A percentile compares a stretch with the other conserved stretches of the same genome.
Evolutionary conservation across 2,329 filamentous ascomycete species (phyloP).

Genomic region (Colletotrichum orbiculare): DNA sequence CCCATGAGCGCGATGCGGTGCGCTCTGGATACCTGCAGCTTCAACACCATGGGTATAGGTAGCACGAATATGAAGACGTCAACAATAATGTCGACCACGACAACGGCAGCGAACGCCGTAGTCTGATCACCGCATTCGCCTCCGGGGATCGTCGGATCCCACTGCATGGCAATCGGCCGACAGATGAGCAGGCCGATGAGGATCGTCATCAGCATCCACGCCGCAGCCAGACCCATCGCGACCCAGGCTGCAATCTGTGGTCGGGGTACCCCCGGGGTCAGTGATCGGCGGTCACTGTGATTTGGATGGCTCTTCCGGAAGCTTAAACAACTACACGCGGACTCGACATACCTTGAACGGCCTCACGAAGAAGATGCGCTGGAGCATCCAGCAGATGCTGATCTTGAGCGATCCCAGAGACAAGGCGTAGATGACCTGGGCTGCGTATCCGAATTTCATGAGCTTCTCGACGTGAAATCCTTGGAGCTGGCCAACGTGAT

Average conservation of each 20-base stretch:
- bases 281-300: neutral
- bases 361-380: conserved; percentile 39
- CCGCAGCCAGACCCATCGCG: conserved; percentile 32
- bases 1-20: conserved; percentile 45
- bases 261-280: neutral
- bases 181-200: conserved; percentile 37
- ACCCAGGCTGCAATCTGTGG: conserved; percentile 27
- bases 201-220: conserved; percentile 39
- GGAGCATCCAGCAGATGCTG: conserved; percentile 39
- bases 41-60: conserved; percentile 71
- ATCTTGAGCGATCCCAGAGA: conserved; percentile 38
- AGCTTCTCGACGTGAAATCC: conserved; percentile 24
- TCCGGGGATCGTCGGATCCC: conserved; percentile 35
- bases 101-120: conserved; percentile 43
- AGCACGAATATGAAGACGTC: conserved; percentile 73
- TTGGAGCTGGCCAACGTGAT: conserved; percentile 36
- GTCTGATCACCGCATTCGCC: conserved; percentile 48
- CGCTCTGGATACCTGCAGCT: conserved; percentile 58
- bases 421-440: conserved; percentile 38
- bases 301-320: too few relatives aligned
- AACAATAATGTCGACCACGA: conserved; percentile 63
- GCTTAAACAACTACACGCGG: neutral
- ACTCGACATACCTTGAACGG: conserved; percentile 22
- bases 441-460: conserved; percentile 36
- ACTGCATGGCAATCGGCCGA: conserved; percentile 35